A percentile compares a stretch with the other conserved stretches of the same genome.
These are phyloP conservation scores for Ceratocystiopsis sp. DNA, from an alignment of 2,329 filamentous ascomycete species.

Conservation along the genomic window DNA sequence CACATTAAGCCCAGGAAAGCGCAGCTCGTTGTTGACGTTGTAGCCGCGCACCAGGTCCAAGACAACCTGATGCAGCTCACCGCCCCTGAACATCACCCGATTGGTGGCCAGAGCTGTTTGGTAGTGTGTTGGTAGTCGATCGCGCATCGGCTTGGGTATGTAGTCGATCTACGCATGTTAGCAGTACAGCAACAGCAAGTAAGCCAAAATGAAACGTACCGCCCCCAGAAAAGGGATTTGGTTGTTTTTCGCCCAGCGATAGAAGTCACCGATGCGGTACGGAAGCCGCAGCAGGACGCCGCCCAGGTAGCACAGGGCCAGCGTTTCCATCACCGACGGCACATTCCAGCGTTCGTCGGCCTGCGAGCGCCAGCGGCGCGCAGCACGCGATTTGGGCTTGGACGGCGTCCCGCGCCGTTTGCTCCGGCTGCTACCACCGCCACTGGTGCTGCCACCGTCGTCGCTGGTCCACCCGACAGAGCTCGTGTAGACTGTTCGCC, in stretches of 20 bases:
- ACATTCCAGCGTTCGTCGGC: slow-evolving; percentile 31
- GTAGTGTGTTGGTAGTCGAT: slow-evolving; percentile 45
- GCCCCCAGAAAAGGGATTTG: slow-evolving; percentile 58
- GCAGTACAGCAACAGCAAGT: neutral
- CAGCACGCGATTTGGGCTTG: slow-evolving; percentile 12
- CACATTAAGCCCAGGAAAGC: slow-evolving; percentile 56
- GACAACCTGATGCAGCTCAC: slow-evolving; percentile 47
- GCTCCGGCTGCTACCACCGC: slow-evolving; percentile 11
- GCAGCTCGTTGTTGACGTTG: slow-evolving; percentile 48
- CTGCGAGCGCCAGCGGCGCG: slow-evolving; percentile 27
- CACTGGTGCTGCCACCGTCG: neutral
- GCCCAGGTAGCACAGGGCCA: slow-evolving; percentile 67
- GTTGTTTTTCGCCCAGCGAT: slow-evolving; percentile 47
- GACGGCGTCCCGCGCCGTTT: slow-evolving; percentile 9
- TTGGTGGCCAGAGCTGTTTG: slow-evolving; percentile 39
- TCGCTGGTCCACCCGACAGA: slow-evolving; percentile 4
- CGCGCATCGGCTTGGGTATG: slow-evolving; percentile 47
- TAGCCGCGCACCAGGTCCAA: slow-evolving; percentile 47
- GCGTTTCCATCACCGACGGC: slow-evolving; percentile 56
- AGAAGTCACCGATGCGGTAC: slow-evolving; percentile 56
- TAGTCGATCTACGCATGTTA: slow-evolving; percentile 27
- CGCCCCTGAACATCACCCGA: slow-evolving; percentile 26
- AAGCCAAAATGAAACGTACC: slow-evolving; percentile 19
- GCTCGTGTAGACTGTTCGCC: slow-evolving; percentile 8
- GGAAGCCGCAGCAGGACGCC: slow-evolving; percentile 60